phyloP scores from a whole-genome alignment of 495 filamentous ascomycete genomes.

The Annulohypoxylon moriforme region DNA sequence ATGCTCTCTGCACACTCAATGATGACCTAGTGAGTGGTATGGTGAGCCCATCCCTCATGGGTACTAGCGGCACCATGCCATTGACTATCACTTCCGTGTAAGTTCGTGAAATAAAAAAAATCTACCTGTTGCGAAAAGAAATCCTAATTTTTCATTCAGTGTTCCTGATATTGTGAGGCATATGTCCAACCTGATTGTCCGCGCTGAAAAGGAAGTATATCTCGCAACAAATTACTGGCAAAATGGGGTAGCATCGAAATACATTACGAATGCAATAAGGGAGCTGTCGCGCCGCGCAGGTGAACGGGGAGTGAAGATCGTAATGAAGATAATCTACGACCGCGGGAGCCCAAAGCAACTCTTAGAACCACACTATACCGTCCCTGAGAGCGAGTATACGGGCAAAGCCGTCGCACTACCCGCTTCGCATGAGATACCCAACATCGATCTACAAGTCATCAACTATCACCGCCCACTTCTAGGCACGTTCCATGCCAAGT shows the following conservation, averaged over 20 bases:
- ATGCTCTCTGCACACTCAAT: constrained; percentile 71
- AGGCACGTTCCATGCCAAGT: constrained; percentile 83
- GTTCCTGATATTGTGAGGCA: constrained; percentile 77
- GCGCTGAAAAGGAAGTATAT: constrained; percentile 76
- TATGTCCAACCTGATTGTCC: constrained; percentile 78
- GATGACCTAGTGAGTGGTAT: constrained; percentile 65
- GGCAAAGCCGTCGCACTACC: constrained; percentile 69
- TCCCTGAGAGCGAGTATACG: constrained; percentile 67
- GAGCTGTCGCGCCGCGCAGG: constrained; percentile 76
- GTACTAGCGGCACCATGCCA: constrained; percentile 72
- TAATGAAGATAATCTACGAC: constrained; percentile 82
- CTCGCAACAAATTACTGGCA: constrained; percentile 83
- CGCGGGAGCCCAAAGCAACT: constrained; percentile 72
- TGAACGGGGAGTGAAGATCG: constrained; percentile 64
- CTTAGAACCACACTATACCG: constrained; percentile 69
- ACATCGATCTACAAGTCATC: constrained; percentile 77
- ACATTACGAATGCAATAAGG: constrained; percentile 73
- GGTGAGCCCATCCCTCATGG: constrained; percentile 77
- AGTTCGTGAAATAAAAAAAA: constrained; percentile 31
- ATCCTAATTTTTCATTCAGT: constrained; percentile 39
- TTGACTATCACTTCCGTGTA: constrained; percentile 74
- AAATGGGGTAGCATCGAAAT: constrained; percentile 70
- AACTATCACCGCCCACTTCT: constrained; percentile 79
- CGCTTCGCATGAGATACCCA: constrained; percentile 69
- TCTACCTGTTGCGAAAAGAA: neutral